Conservation (phyloP, 2,329 filamentous ascomycete genomes). For the Penicillium oxalicum region DNA sequence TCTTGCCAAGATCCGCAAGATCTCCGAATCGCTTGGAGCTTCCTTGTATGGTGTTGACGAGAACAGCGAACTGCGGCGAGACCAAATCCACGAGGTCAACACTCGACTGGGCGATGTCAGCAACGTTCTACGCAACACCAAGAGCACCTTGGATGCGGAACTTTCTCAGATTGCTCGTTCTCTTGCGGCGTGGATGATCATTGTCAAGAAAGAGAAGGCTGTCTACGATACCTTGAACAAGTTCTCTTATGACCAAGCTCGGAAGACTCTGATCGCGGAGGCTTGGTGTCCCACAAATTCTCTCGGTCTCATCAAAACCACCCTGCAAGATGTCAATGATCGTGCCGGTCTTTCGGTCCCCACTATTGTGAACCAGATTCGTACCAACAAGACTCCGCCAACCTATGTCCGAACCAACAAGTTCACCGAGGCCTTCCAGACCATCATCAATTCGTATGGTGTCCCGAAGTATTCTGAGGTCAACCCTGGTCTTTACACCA, state of each 20-base stretch:
- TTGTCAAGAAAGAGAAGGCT: slow-evolving; percentile 97
- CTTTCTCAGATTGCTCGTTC: slow-evolving; percentile 88
- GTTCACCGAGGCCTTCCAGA: slow-evolving; percentile 97
- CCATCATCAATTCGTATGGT: slow-evolving; percentile 97
- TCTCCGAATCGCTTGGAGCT: slow-evolving; percentile 93
- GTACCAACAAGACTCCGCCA: slow-evolving; percentile 92
- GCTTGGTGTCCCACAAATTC: slow-evolving; percentile 95
- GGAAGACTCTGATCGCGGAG: slow-evolving; percentile 94
- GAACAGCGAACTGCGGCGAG: slow-evolving; percentile 87
- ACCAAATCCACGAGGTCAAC: slow-evolving; percentile 97
- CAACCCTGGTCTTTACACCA: slow-evolving; percentile 96
- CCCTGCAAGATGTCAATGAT: slow-evolving; percentile 93
- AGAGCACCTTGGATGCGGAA: slow-evolving; percentile 87
- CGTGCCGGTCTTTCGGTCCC: slow-evolving; percentile 92
- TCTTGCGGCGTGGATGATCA: slow-evolving; percentile 92
- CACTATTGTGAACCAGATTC: slow-evolving; percentile 96
- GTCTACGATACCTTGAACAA: slow-evolving; percentile 93
- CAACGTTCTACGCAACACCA: slow-evolving; percentile 90
- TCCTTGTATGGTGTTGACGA: slow-evolving; percentile 96
- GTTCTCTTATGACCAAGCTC: slow-evolving; percentile 92
- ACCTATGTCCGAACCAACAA: slow-evolving; percentile 98
- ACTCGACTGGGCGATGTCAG: slow-evolving; percentile 83
- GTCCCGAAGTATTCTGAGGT: slow-evolving; percentile 96
- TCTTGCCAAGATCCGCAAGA: slow-evolving; percentile 96
- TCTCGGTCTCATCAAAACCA: slow-evolving; percentile 80